Evolutionary conservation across 768 basidiomycete genomes (phyloP).

Genomic region (Collybia nuda): DNA sequence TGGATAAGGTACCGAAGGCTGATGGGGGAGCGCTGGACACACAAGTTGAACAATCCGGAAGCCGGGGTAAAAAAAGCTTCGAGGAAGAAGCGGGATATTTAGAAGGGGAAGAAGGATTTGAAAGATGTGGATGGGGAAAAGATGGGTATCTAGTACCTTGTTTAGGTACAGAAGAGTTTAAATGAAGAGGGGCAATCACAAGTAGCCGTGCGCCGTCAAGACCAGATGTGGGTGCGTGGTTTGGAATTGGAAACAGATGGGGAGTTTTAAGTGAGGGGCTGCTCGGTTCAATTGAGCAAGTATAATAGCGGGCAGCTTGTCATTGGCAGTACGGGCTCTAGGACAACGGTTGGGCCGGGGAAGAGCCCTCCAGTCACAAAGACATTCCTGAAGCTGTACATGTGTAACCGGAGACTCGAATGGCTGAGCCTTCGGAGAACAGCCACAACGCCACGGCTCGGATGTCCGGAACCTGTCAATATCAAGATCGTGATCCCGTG

Average conservation of each 20-base stretch:
- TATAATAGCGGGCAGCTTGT: not conserved
- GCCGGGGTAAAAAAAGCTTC: not conserved
- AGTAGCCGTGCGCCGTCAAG: not conserved
- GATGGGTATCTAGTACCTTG: not conserved
- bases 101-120: not conserved
- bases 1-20: slow-evolving; percentile 11
- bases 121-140: not conserved
- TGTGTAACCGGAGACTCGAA: slow-evolving; percentile 8
- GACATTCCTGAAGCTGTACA: slow-evolving; percentile 9
- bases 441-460: slow-evolving; percentile 9
- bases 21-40: slow-evolving; percentile 12
- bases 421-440: slow-evolving; percentile 9
- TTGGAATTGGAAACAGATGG: not conserved
- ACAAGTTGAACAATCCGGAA: not conserved
- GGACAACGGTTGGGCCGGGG: slow-evolving; percentile 1
- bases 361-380: slow-evolving; percentile 4
- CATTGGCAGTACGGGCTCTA: slow-evolving; percentile 3
- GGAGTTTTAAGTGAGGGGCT: not conserved
- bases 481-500: slow-evolving; percentile 11
- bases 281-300: not conserved
- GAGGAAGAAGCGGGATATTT: slow-evolving; percentile 2
- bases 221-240: not conserved
- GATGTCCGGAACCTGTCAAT: slow-evolving; percentile 10
- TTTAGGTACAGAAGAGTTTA: not conserved
- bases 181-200: not conserved